A percentile compares a stretch with the other conserved stretches of the same genome.
Evolutionary conservation across 495 filamentous ascomycete species (phyloP).

Genomic region (Tuber umbilicatum): DNA sequence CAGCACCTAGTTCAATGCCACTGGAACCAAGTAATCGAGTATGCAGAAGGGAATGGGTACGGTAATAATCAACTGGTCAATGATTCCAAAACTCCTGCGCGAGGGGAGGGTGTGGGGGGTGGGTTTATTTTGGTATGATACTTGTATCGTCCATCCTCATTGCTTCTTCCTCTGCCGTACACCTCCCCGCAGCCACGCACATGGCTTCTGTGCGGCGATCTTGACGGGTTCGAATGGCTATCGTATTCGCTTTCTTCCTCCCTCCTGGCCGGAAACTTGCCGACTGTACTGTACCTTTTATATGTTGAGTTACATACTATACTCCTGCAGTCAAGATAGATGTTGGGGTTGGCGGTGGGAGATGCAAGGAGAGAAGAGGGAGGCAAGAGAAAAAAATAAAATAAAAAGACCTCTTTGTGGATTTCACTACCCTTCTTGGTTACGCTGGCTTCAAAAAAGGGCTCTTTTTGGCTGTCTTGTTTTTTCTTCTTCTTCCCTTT

Average conservation of each 20-base stretch:
- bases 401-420: constrained; percentile 15
- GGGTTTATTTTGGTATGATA: no score
- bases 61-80: background rate
- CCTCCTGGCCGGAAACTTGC: background rate
- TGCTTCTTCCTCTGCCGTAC: constrained; percentile 1
- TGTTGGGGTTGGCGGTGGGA: background rate
- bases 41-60: background rate
- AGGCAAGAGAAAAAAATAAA: background rate
- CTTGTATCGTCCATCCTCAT: background rate
- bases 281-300: background rate
- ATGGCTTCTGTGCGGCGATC: constrained; percentile 3
- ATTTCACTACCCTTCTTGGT: constrained; percentile 26
- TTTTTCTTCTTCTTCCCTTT: constrained; percentile 30
- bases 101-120: background rate
- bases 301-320: background rate
- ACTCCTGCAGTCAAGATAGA: background rate
- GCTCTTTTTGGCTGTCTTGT: constrained; percentile 17
- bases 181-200: background rate
- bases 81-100: background rate
- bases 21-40: background rate
- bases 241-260: background rate
- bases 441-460: constrained; percentile 20
- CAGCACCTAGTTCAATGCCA: background rate
- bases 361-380: background rate
- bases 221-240: background rate